These are phyloP conservation scores for Dovyalis caffra DNA, from an alignment of 345 rosid species.

Conservation along the genomic window DNA sequence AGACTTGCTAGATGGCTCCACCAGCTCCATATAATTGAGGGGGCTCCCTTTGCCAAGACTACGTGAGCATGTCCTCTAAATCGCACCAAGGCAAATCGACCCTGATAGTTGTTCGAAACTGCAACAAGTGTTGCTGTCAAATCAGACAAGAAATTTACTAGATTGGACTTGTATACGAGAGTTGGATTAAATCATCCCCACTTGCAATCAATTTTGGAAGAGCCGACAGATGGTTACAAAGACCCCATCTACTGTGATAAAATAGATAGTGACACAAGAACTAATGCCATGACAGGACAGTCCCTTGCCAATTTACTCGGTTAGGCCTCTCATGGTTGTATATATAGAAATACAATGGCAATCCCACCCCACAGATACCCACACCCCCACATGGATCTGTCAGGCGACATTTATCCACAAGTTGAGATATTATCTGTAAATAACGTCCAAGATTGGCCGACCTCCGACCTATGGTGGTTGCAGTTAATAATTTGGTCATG, in stretches of 20 bases:
- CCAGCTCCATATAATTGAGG: background rate
- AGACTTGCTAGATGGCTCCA: background rate
- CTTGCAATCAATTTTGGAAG: constrained; percentile 26
- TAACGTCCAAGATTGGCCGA: constrained; percentile 6
- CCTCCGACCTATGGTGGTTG: constrained; percentile 12
- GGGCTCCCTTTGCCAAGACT: no score
- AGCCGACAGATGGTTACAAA: constrained; percentile 6
- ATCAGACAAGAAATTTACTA: constrained; percentile 8
- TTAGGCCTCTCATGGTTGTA: background rate
- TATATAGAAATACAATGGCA: background rate
- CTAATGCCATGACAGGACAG: constrained; percentile 26
- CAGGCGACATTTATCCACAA: background rate
- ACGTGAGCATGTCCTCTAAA: background rate
- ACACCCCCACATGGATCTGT: constrained; percentile 15
- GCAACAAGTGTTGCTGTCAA: constrained; percentile 28
- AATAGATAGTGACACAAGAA: constrained; percentile 39
- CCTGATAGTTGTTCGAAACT: background rate
- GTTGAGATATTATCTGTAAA: background rate
- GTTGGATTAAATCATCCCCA: constrained; percentile 22
- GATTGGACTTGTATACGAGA: constrained; percentile 5
- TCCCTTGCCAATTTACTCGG: background rate
- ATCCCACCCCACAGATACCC: background rate
- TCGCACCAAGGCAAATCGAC: background rate
- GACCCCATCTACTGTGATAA: constrained; percentile 4
- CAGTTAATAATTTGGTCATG: background rate